Evolutionary conservation across 257 asterid genomes (phyloP), one percentile per base, ranked within the genome.

Genomic region (Solanum appendiculatum): DNA sequence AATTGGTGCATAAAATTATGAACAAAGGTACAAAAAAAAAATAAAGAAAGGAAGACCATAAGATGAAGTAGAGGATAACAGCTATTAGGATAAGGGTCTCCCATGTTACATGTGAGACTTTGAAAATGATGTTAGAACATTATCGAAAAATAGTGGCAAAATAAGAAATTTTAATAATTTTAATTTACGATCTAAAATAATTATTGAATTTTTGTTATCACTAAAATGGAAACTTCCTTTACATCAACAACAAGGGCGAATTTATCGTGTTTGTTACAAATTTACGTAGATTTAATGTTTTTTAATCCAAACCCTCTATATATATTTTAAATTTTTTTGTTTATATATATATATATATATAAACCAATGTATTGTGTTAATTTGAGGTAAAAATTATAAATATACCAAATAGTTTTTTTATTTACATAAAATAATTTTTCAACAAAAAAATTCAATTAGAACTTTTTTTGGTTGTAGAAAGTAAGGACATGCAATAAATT

Each of bases 51-150:
- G 25, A 39, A 13, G 23, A 40, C 83, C 18, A 77, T 5, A 21
- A 75, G 58, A 69, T 72, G 81, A 16, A 15, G 44, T 44, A 3
- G 84, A 46, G 69, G 87, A 85, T 40, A 83, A 85, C 91, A 89
- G 90, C 91, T 85, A 81, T 69, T 44, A 33, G 42, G 80, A 60
- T 46, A 85, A 11, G 89, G 72, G 23, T 13, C 39, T 85, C 90
- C 33, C 85, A 54, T 44, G 68, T 84, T 63, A 34, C 88, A 37
- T 75, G 20, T 86, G 91, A 86, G 15, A 20, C 66, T 36, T 85
- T 16, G 68, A 56, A 34, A 78, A 44, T 60, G 64, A 75, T 36
- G 37, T 66, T 86, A 23, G 23, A 21, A 36, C 5, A 56, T 56
- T 13, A 20, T 42, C 46, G 1, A 1, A 9, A 72, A 73, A 69